Conservation (phyloP, 2,329 filamentous ascomycete species). For the Aspergillus tanneri region DNA sequence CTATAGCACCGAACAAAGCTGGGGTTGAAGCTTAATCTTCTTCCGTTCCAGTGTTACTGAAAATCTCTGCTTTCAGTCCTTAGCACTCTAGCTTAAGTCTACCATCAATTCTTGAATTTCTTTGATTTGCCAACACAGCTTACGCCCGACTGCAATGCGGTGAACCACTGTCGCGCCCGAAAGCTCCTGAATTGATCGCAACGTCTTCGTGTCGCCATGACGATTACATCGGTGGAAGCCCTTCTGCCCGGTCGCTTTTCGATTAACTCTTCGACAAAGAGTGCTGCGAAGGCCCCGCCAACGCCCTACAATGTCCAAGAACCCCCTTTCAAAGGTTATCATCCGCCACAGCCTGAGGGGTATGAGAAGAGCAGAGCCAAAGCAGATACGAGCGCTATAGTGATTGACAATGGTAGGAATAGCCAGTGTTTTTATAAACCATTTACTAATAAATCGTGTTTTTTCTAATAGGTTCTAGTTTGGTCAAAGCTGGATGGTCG, state of each 20-base stretch:
- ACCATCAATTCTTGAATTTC: neutral
- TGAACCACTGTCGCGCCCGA: slow-evolving; percentile 13
- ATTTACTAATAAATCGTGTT: slow-evolving; percentile 4
- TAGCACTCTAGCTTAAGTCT: neutral
- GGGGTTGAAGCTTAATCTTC: slow-evolving; percentile 12
- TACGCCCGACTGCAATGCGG: slow-evolving; percentile 22
- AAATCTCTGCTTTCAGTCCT: neutral
- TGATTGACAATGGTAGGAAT: slow-evolving; percentile 99
- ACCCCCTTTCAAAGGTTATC: slow-evolving; percentile 61
- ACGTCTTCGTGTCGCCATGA: slow-evolving; percentile 37
- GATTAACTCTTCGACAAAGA: slow-evolving; percentile 45
- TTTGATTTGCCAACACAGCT: neutral
- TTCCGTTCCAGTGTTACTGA: slow-evolving; percentile 7
- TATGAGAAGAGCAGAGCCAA: slow-evolving; percentile 66
- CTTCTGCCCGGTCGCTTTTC: slow-evolving; percentile 40
- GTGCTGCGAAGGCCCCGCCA: slow-evolving; percentile 55
- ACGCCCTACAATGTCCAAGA: slow-evolving; percentile 56
- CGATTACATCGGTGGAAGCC: slow-evolving; percentile 43
- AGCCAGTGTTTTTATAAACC: too few relatives aligned
- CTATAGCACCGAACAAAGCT: slow-evolving; percentile 16
- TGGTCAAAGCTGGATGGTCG: slow-evolving; percentile 91
- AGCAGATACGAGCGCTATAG: slow-evolving; percentile 69
- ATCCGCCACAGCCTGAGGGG: slow-evolving; percentile 62
- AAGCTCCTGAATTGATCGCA: slow-evolving; percentile 20
- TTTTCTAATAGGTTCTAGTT: slow-evolving; percentile 73